Percentiles rank a stretch among this genome's conserved stretches.
phyloP scores from a whole-genome alignment of 75 land plant genomes.

The Cupressus sempervirens region DNA sequence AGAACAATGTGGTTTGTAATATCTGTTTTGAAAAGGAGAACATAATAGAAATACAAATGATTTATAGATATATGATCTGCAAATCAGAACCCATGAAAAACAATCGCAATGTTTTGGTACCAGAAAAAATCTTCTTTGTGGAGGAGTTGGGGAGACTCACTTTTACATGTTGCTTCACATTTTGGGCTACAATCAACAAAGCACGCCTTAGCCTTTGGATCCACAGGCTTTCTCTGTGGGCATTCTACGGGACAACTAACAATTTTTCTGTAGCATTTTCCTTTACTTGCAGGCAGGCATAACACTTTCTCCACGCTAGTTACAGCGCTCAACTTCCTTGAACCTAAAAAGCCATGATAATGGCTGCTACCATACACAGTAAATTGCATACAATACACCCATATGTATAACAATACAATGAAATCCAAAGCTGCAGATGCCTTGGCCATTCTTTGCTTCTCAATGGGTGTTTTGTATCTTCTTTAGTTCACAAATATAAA shows the following conservation, averaged over 20 bases:
- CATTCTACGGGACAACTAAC: conserved; percentile 32
- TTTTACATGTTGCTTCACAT: conserved; percentile 47
- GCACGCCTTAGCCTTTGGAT: conserved; percentile 40
- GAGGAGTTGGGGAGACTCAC: conserved; percentile 19
- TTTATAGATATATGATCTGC: no score
- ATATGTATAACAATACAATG: background rate
- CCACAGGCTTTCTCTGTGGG: conserved; percentile 24
- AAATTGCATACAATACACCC: background rate
- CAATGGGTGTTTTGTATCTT: background rate
- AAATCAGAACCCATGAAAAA: background rate
- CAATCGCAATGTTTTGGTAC: background rate
- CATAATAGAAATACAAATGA: no score
- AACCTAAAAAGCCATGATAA: no score
- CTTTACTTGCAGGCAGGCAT: background rate
- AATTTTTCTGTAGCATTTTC: background rate
- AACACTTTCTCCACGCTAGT: background rate
- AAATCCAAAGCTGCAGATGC: background rate
- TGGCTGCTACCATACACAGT: background rate
- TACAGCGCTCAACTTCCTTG: no score
- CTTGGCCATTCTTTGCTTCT: background rate
- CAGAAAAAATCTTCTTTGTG: background rate
- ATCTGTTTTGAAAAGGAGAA: no score
- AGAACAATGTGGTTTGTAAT: no score
- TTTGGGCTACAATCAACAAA: conserved; percentile 42
- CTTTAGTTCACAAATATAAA: background rate